Percentiles rank a stretch among this genome's conserved stretches.
Conservation (phyloP, 495 filamentous ascomycete genomes). For the Cairneyella variabilis region DNA sequence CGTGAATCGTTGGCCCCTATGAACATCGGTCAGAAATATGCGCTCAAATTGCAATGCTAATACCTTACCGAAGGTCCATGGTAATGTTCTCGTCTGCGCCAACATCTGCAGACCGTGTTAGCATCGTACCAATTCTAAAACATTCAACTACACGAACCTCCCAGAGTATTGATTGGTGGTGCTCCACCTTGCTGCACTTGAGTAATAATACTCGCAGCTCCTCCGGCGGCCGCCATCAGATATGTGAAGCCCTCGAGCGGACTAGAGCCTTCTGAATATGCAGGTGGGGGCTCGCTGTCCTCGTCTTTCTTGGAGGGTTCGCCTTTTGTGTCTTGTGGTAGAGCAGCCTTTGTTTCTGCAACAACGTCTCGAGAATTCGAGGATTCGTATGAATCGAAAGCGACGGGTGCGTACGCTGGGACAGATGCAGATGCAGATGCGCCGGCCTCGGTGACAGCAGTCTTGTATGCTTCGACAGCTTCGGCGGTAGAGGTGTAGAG, state of each 20-base stretch:
- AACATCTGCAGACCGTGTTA: slow-evolving; percentile 67
- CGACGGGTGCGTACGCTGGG: slow-evolving; percentile 56
- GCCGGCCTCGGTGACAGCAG: slow-evolving; percentile 51
- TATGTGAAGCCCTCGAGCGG: slow-evolving; percentile 92
- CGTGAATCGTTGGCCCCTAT: slow-evolving; percentile 85
- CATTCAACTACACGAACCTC: slow-evolving; percentile 54
- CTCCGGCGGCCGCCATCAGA: slow-evolving; percentile 96
- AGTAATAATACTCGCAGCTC: slow-evolving; percentile 96
- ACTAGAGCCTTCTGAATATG: slow-evolving; percentile 90
- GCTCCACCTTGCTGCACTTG: slow-evolving; percentile 90
- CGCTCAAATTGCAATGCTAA: neutral
- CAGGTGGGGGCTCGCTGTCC: slow-evolving; percentile 88
- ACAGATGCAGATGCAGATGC: slow-evolving; percentile 51
- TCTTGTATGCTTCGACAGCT: slow-evolving; percentile 33
- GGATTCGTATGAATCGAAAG: slow-evolving; percentile 30
- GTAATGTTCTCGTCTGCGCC: slow-evolving; percentile 93
- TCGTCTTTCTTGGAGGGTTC: slow-evolving; percentile 65
- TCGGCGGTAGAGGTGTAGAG: slow-evolving; percentile 39
- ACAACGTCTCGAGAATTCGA: slow-evolving; percentile 38
- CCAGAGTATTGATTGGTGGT: slow-evolving; percentile 80
- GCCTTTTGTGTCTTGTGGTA: slow-evolving; percentile 74
- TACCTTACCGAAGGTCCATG: slow-evolving; percentile 79
- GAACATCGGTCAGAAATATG: slow-evolving; percentile 28
- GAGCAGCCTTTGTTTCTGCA: slow-evolving; percentile 79
- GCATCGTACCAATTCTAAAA: slow-evolving; percentile 7